A percentile compares a stretch with the other conserved stretches of the same genome.
These are phyloP conservation scores for Trypanosoma avium DNA, from an alignment of 208 protist species.

Conservation along the genomic window DNA sequence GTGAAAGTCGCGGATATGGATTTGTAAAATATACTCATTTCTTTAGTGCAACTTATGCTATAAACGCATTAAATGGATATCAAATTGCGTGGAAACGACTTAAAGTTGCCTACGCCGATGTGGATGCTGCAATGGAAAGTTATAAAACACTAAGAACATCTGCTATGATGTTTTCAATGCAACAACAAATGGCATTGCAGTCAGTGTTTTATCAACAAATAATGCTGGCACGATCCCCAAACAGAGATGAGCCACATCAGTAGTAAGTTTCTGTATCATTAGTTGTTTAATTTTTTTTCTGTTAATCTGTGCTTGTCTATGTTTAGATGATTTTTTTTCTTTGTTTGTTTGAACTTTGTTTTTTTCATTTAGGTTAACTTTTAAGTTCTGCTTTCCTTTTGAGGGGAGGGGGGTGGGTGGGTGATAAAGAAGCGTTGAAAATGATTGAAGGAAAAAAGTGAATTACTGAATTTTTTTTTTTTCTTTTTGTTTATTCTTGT, in stretches of 20 bases:
- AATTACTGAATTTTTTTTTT: slow-evolving; percentile 25
- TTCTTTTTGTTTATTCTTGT: slow-evolving; percentile 7
- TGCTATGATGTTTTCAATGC: slow-evolving; percentile 47
- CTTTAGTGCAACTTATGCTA: slow-evolving; percentile 82
- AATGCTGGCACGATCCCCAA: slow-evolving; percentile 36
- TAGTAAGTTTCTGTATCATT: background rate
- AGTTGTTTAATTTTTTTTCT: background rate
- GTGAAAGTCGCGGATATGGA: slow-evolving; percentile 85
- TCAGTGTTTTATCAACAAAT: slow-evolving; percentile 73
- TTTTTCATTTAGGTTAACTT: no score
- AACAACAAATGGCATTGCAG: slow-evolving; percentile 62
- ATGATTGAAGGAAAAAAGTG: no score
- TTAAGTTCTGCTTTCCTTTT: no score
- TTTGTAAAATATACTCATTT: slow-evolving; percentile 86
- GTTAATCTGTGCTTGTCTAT: slow-evolving; percentile 9
- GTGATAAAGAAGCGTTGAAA: no score
- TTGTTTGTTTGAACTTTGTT: background rate
- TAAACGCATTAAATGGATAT: slow-evolving; percentile 79
- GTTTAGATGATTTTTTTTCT: no score
- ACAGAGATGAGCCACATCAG: slow-evolving; percentile 1
- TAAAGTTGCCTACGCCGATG: slow-evolving; percentile 86
- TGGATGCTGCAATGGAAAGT: slow-evolving; percentile 52
- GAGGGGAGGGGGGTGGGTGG: background rate
- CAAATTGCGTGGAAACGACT: slow-evolving; percentile 77
- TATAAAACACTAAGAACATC: slow-evolving; percentile 45